Base-by-base conservation (phyloP, 208 protist species). In the Leishmania martiniquensis region DNA sequence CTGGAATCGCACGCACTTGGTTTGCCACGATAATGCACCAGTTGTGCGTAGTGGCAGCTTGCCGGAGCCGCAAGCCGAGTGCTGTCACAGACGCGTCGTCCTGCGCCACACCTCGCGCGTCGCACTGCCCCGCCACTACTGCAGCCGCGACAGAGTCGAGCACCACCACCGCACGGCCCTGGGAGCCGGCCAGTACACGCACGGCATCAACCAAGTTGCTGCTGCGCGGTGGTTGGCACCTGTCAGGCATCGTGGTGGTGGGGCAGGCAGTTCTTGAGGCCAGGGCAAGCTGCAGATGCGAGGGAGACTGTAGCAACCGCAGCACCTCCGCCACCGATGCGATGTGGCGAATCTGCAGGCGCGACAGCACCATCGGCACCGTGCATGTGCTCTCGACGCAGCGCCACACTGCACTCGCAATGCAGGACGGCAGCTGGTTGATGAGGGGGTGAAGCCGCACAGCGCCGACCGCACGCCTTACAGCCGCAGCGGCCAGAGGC, bases 91-190 rank as follows among this genome's bases (percentile, higher is more conserved):
- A 68, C 42, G 72, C 77, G 20, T 72, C 73, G 12, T 1, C 39
- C 37, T 72, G 68, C n/a, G 45, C 54, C 29, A 25, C 66, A 25
- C 66, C 78, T 37, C 39, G 29, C 60, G 76, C 45, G 60, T 62
- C 68, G 12, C 60, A 76, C 72, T 62, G 47, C n/a, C 75, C 69
- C 22, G 69, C 69, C 7, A 72, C 62, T 25, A 66, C 91, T 39
- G 85, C 82, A 4, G 77, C 89, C 25, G 91, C 91, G 52, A 92
- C 87, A 44, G 91, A 95, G 83, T 95, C 91, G 20, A 95, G 65
- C 10, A 87, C 88, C 44, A 95, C 63, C 1, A 95, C n/a, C 34
- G 86, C 90, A 4, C 78, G 74, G 13, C 81, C 62, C 2, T 44
- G 47, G 39, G 69, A 63, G 34, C 87, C 85, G 5, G 74, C 66